Conservation (phyloP, 2,329 filamentous ascomycete genomes). For the Penicillium rolfsii region DNA sequence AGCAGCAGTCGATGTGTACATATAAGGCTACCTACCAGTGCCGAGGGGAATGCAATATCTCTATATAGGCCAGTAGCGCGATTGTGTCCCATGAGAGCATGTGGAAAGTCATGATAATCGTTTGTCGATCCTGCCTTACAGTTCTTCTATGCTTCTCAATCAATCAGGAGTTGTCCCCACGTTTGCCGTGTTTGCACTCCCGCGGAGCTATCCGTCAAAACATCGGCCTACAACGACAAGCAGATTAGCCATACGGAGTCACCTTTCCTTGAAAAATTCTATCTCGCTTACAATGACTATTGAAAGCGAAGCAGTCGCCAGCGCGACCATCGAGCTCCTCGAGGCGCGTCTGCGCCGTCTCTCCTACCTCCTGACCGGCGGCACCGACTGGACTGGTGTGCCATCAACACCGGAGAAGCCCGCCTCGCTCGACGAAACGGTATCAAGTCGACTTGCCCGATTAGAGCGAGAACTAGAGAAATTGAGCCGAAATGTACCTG, state of each 20-base stretch:
- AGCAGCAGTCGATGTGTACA: background rate
- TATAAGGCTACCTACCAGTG: background rate
- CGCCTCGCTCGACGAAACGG: conserved; percentile 42
- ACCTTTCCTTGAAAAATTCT: background rate
- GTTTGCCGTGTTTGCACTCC: conserved; percentile 29
- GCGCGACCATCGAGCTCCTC: conserved; percentile 49
- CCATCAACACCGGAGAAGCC: conserved; percentile 41
- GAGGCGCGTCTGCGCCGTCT: conserved; percentile 49
- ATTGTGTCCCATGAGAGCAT: background rate
- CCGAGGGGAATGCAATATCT: background rate
- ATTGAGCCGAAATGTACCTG: conserved; percentile 43
- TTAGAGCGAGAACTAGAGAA: conserved; percentile 45
- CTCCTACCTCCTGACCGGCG: conserved; percentile 50
- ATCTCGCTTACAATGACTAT: conserved; percentile 33
- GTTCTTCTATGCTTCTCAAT: background rate
- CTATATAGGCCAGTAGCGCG: background rate
- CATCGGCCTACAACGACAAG: background rate
- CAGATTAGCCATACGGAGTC: background rate
- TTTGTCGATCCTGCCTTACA: background rate
- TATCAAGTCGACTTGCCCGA: conserved; percentile 43
- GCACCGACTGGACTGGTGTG: conserved; percentile 45
- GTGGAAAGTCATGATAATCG: too few species aligned
- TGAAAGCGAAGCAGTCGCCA: conserved; percentile 42
- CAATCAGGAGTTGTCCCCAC: conserved; percentile 22
- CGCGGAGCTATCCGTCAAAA: conserved; percentile 9